phyloP scores from a whole-genome alignment of 1,139 yeast genomes.

The Geotrichum europaeum region DNA sequence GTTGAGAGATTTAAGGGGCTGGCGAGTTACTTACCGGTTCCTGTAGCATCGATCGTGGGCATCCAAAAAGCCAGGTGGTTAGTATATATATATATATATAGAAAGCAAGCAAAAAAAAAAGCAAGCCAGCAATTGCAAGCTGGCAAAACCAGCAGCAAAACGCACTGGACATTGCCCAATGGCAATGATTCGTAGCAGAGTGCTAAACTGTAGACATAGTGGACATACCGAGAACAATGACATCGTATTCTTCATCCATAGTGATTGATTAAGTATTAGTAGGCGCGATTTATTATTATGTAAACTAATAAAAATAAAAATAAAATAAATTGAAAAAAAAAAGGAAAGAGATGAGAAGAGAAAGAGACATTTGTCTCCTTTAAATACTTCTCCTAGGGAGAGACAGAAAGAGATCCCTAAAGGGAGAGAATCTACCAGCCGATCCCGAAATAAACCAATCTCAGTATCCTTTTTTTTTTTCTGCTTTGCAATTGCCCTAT shows the following conservation, averaged over 20 bases:
- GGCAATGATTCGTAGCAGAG: background rate
- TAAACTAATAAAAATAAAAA: background rate
- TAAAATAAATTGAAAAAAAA: background rate
- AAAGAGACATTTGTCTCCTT: background rate
- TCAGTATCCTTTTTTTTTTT: background rate
- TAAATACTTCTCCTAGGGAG: background rate
- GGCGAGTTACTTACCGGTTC: background rate
- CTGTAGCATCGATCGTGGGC: background rate
- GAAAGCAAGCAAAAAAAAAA: background rate
- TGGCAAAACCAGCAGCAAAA: background rate
- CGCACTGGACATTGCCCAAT: background rate
- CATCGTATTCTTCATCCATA: conserved; percentile 97
- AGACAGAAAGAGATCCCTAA: no score
- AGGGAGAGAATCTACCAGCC: no score
- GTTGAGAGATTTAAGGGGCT: background rate
- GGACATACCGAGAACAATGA: conserved; percentile 63
- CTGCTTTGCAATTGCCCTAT: no score
- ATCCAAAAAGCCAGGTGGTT: background rate
- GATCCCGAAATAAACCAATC: no score
- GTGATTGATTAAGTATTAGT: background rate
- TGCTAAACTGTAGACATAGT: background rate
- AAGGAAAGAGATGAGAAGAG: background rate
- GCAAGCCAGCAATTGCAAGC: no score
- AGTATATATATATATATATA: background rate
- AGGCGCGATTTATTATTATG: background rate